A percentile compares a stretch with the other conserved stretches of the same genome.
Conservation (phyloP, 768 basidiomycete species). For the Artomyces pyxidatus region DNA sequence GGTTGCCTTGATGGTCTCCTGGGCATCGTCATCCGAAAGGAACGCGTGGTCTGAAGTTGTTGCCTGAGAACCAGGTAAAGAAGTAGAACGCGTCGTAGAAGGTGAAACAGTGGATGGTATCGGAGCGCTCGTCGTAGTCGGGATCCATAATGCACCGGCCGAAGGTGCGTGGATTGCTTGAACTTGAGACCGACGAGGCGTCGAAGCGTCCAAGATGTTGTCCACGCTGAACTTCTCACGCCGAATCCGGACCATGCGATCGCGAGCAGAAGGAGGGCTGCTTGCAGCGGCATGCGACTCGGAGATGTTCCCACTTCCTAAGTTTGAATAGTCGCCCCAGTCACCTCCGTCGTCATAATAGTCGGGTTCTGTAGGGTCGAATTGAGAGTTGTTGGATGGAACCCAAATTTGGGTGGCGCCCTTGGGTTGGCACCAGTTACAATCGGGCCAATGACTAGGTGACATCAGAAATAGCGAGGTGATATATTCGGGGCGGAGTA, state of each 20-base stretch:
- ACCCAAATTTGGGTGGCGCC: conserved; percentile 16
- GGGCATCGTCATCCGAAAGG: neutral
- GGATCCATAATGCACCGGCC: neutral
- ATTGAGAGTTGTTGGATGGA: neutral
- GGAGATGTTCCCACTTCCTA: neutral
- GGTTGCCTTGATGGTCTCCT: neutral
- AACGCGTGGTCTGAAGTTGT: neutral
- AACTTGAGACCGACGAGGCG: too few relatives aligned
- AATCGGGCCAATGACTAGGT: conserved; percentile 45
- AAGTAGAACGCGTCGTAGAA: neutral
- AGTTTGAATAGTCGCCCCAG: neutral
- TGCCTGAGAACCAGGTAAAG: too few relatives aligned
- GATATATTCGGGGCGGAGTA: neutral
- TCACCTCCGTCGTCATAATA: conserved; percentile 2
- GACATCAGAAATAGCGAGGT: neutral
- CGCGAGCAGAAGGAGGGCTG: neutral
- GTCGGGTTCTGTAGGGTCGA: neutral
- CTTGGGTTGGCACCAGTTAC: conserved; percentile 37
- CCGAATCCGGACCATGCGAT: neutral
- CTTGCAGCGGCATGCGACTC: conserved; percentile 18
- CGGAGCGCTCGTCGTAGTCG: neutral
- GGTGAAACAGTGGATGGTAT: neutral
- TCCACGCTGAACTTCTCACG: neutral
- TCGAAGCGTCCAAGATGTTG: neutral
- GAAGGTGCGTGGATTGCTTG: too few relatives aligned